Conservation (phyloP, 192 early-diverging fungal genomes). For the Podila horticola region DNA sequence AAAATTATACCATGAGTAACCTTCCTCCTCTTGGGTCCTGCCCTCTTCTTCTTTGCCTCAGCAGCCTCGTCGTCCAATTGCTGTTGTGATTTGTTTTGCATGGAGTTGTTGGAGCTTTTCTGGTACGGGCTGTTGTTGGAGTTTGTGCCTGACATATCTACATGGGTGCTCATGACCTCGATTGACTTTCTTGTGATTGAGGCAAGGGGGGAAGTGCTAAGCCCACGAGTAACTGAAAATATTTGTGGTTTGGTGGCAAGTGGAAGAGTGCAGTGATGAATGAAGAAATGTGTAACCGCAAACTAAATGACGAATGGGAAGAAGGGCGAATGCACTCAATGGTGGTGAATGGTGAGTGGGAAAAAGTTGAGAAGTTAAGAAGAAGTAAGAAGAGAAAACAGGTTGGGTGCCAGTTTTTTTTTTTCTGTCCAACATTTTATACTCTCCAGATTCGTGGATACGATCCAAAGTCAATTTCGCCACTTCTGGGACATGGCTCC, state of each 20-base stretch:
- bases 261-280: background rate
- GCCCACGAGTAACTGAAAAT: background rate
- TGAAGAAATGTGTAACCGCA: background rate
- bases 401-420: background rate
- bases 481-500: no score
- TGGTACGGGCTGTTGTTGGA: background rate
- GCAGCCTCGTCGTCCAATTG: conserved; percentile 36
- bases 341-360: background rate
- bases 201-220: background rate
- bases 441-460: no score
- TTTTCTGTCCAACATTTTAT: no score
- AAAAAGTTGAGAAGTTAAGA: background rate
- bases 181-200: background rate
- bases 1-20: conserved; percentile 67
- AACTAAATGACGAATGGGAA: background rate
- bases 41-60: conserved; percentile 64
- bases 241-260: background rate
- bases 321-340: background rate
- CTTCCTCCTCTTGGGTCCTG: conserved; percentile 68
- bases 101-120: background rate
- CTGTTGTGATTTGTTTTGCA: conserved; percentile 20
- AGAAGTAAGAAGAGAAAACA: background rate
- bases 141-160: background rate
- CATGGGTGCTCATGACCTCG: background rate
- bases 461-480: no score